Conservation (phyloP, 176 grass and related monocot genomes). For the Triticum turgidum region DNA sequence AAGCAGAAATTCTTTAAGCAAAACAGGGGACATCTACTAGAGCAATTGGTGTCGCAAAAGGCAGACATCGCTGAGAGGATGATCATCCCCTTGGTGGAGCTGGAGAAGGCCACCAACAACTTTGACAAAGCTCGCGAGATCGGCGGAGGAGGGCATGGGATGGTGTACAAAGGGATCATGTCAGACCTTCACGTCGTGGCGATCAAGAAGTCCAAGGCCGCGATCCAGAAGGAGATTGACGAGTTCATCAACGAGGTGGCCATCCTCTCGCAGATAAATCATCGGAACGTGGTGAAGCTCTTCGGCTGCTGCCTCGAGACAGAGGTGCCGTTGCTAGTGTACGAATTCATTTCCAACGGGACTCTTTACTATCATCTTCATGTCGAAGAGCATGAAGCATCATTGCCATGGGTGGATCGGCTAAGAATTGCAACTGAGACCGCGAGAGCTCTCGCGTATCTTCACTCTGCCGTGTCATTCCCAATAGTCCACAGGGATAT, state of each 20-base stretch:
- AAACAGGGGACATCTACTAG: conserved; percentile 41
- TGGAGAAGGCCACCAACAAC: conserved; percentile 38
- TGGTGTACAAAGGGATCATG: conserved; percentile 56
- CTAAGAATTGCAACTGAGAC: not conserved
- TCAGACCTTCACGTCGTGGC: conserved; percentile 35
- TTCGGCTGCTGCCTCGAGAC: conserved; percentile 66
- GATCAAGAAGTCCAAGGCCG: conserved; percentile 57
- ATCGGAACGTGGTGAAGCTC: conserved; percentile 50
- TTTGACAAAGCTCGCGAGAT: conserved; percentile 25
- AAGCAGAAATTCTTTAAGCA: conserved; percentile 45
- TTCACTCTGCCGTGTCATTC: not conserved
- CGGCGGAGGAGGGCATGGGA: conserved; percentile 43
- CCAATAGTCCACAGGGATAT: conserved; percentile 32
- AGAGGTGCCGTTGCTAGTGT: conserved; percentile 46
- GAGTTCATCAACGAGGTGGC: conserved; percentile 64
- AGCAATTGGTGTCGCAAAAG: conserved; percentile 46
- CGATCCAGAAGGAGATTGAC: conserved; percentile 41
- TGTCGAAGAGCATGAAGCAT: not conserved
- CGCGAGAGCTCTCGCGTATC: conserved; percentile 4
- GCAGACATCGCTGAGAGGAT: conserved; percentile 53
- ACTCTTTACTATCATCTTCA: conserved; percentile 52
- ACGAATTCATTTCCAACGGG: conserved; percentile 60
- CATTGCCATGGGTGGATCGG: conserved; percentile 18
- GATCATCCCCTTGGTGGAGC: conserved; percentile 42
- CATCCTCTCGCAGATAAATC: conserved; percentile 59